Evolutionary conservation across 106 monocot genomes (phyloP).

Genomic region (Amphibolis antarctica): DNA sequence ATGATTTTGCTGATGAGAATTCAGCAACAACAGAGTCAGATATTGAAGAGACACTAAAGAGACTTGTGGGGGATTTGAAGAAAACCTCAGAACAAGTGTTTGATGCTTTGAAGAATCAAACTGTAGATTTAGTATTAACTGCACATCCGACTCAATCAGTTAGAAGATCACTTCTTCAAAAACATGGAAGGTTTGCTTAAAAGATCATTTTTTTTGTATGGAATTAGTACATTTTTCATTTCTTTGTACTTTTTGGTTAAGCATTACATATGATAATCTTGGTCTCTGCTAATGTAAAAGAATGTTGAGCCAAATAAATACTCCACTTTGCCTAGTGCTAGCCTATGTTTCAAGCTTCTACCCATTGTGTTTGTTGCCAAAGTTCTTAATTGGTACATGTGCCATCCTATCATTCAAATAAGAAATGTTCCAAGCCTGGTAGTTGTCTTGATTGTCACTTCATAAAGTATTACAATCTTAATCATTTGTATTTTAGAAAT

Average conservation of each 20-base stretch:
- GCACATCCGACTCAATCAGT: constrained; percentile 31
- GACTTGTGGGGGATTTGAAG: constrained; percentile 22
- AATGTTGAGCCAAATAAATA: too few species aligned
- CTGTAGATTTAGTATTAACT: constrained; percentile 29
- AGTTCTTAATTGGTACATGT: too few species aligned
- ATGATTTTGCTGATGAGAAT: constrained; percentile 27
- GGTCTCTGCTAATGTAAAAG: too few species aligned
- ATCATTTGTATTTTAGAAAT: neutral
- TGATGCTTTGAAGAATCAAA: constrained; percentile 32
- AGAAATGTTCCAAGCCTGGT: neutral
- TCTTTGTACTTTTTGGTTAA: neutral
- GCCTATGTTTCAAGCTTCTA: too few species aligned
- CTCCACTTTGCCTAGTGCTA: too few species aligned
- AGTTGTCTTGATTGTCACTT: neutral
- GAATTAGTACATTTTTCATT: neutral
- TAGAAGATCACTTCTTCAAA: constrained; percentile 27
- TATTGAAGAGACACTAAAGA: constrained; percentile 30
- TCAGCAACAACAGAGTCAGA: constrained; percentile 29
- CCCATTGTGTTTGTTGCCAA: too few species aligned
- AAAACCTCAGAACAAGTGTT: constrained; percentile 27
- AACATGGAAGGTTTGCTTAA: constrained; percentile 21
- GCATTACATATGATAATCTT: neutral
- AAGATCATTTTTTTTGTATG: neutral
- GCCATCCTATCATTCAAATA: too few species aligned
- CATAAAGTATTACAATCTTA: neutral